Evolutionary conservation across 768 basidiomycete genomes (phyloP).

Genomic region (Cystobasidium onofrii): DNA sequence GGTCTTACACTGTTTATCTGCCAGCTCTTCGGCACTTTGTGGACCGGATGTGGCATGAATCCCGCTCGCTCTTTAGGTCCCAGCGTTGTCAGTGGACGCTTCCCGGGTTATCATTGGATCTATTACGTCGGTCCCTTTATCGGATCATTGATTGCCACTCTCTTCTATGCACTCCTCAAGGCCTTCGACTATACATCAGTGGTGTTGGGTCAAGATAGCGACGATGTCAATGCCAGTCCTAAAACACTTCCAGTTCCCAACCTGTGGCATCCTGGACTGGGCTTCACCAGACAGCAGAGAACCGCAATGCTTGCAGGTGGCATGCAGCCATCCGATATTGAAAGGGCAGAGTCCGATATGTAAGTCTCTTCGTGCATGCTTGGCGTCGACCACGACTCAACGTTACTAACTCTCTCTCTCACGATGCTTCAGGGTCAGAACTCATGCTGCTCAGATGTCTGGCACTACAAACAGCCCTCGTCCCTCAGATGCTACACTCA

Average conservation of each 20-base stretch:
- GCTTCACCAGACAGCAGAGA: constrained; percentile 24
- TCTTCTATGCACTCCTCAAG: constrained; percentile 29
- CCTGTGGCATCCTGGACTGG: constrained; percentile 23
- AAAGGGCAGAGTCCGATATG: constrained; percentile 10
- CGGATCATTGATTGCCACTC: constrained; percentile 30
- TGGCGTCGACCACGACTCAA: too few relatives aligned
- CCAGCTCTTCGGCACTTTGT: constrained; percentile 36
- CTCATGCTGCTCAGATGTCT: not conserved
- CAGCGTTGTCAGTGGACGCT: constrained; percentile 22
- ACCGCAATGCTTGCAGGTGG: constrained; percentile 20
- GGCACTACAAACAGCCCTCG: not conserved
- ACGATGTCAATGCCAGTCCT: not conserved
- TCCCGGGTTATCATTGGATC: constrained; percentile 37
- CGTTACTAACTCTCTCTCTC: too few relatives aligned
- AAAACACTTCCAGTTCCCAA: not conserved
- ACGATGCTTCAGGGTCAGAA: not conserved
- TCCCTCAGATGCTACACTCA: not conserved
- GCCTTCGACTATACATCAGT: constrained; percentile 33
- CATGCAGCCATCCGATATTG: constrained; percentile 17
- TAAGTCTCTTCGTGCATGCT: not conserved
- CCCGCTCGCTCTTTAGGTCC: constrained; percentile 31
- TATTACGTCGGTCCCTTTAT: constrained; percentile 32
- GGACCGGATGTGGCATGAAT: constrained; percentile 31
- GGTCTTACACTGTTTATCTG: constrained; percentile 40
- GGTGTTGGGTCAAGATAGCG: constrained; percentile 30